These are phyloP conservation scores for Anacardium occidentale DNA, from an alignment of 345 rosid genomes.

Conservation along the genomic window DNA sequence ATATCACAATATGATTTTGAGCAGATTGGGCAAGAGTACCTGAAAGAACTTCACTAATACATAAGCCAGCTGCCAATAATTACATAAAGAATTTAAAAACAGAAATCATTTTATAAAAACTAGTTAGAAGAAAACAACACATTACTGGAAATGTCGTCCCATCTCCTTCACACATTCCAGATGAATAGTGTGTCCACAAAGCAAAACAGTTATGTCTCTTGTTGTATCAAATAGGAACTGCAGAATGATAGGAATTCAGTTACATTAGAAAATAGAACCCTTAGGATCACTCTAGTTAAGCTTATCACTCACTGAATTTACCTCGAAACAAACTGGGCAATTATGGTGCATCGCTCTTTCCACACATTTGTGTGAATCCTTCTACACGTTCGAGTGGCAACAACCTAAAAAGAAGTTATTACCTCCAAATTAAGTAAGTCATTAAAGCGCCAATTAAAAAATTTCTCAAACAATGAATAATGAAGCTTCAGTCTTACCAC, in stretches of 20 bases:
- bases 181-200: slow-evolving; percentile 83
- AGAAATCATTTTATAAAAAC: slow-evolving; percentile 1
- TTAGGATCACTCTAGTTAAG: not conserved
- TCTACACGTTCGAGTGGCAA: slow-evolving; percentile 51
- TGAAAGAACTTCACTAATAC: slow-evolving; percentile 23
- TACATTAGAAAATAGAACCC: not conserved
- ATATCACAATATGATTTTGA: slow-evolving; percentile 52
- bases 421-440: slow-evolving; percentile 5
- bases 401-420: slow-evolving; percentile 39
- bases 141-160: slow-evolving; percentile 62
- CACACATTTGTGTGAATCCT: slow-evolving; percentile 57
- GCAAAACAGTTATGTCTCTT: slow-evolving; percentile 54
- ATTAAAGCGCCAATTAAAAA: not conserved
- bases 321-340: slow-evolving; percentile 70
- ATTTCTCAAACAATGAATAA: not conserved
- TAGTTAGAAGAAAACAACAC: not conserved
- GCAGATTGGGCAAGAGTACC: slow-evolving; percentile 67
- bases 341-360: slow-evolving; percentile 76
- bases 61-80: slow-evolving; percentile 7
- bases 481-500: slow-evolving; percentile 36
- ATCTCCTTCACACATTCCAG: slow-evolving; percentile 65
- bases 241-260: slow-evolving; percentile 2
- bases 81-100: slow-evolving; percentile 3
- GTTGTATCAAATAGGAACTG: slow-evolving; percentile 80
- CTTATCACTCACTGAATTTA: slow-evolving; percentile 15